phyloP scores from a whole-genome alignment of 176 grass and related monocot species.

The Triticum timopheevii region DNA sequence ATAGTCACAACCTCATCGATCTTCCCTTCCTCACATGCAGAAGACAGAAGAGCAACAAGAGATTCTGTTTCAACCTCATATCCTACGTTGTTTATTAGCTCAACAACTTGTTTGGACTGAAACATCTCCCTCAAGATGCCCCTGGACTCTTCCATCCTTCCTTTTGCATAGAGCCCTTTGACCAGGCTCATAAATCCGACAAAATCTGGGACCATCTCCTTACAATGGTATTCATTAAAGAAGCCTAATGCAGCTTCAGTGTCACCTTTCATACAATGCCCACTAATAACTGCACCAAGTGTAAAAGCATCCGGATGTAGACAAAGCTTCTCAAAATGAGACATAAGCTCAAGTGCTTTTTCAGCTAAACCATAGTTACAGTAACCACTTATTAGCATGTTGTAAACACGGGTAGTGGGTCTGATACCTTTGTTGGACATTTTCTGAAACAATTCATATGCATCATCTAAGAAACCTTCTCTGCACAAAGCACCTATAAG shows the following conservation, averaged over 20 bases:
- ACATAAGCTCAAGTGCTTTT: slow-evolving; percentile 63
- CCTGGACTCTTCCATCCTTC: slow-evolving; percentile 91
- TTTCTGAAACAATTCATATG: slow-evolving; percentile 60
- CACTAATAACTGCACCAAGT: slow-evolving; percentile 68
- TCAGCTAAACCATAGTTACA: slow-evolving; percentile 72
- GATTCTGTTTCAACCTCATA: slow-evolving; percentile 56
- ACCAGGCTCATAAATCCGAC: slow-evolving; percentile 74
- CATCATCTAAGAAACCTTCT: slow-evolving; percentile 83
- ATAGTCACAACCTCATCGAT: slow-evolving; percentile 70
- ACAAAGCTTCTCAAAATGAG: slow-evolving; percentile 53
- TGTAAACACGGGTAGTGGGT: slow-evolving; percentile 65
- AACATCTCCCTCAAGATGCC: slow-evolving; percentile 78
- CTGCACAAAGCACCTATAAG: slow-evolving; percentile 86
- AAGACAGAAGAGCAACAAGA: slow-evolving; percentile 61
- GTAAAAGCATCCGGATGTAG: slow-evolving; percentile 72
- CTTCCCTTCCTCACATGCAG: slow-evolving; percentile 79
- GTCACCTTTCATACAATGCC: slow-evolving; percentile 67
- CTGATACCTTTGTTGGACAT: slow-evolving; percentile 66
- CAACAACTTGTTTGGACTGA: slow-evolving; percentile 53
- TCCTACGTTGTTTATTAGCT: slow-evolving; percentile 70
- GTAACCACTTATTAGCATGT: slow-evolving; percentile 75
- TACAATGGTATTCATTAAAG: slow-evolving; percentile 56
- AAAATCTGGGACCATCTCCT: slow-evolving; percentile 66
- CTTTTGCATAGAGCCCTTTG: slow-evolving; percentile 78
- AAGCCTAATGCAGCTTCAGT: slow-evolving; percentile 67